Evolutionary conservation across 2,329 filamentous ascomycete genomes (phyloP).

Genomic region (Fusarium floridanum): DNA sequence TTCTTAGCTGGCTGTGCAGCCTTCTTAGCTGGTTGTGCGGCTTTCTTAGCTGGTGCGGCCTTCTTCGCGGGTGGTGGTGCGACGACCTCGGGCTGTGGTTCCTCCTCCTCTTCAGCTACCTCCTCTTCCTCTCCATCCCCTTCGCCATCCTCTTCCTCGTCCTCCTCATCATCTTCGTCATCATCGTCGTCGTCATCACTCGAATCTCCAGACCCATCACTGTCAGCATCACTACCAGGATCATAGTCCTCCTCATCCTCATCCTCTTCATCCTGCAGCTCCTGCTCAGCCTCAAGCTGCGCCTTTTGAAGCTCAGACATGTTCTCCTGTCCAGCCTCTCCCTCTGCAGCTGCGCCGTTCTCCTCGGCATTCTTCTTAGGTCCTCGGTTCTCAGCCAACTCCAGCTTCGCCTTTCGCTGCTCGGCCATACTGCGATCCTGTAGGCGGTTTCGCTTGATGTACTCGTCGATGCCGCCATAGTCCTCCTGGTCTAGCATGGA

Average conservation of each 20-base stretch:
- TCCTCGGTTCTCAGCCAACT: slow-evolving; percentile 70
- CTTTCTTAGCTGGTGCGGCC: too few species aligned
- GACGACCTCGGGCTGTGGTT: slow-evolving; percentile 22
- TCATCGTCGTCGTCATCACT: slow-evolving; percentile 63
- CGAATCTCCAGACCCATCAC: slow-evolving; percentile 69
- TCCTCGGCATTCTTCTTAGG: slow-evolving; percentile 59
- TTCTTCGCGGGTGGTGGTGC: slow-evolving; percentile 3
- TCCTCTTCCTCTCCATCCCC: slow-evolving; percentile 38
- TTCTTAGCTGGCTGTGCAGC: not conserved
- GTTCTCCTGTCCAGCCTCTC: slow-evolving; percentile 53
- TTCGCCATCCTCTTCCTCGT: slow-evolving; percentile 44
- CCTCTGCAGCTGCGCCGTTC: slow-evolving; percentile 50
- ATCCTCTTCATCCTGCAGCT: slow-evolving; percentile 71
- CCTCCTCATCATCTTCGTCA: slow-evolving; percentile 51
- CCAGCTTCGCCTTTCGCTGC: slow-evolving; percentile 72
- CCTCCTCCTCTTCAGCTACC: slow-evolving; percentile 32
- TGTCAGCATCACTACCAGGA: slow-evolving; percentile 71
- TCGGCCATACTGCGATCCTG: slow-evolving; percentile 79
- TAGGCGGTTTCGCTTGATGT: slow-evolving; percentile 70
- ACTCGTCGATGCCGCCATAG: slow-evolving; percentile 73
- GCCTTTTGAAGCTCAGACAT: slow-evolving; percentile 65
- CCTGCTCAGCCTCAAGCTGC: slow-evolving; percentile 64
- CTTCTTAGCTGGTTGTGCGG: not conserved
- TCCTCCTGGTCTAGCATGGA: slow-evolving; percentile 78
- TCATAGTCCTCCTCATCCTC: slow-evolving; percentile 77